These are phyloP conservation scores for Tetrahymena malaccensis DNA, from an alignment of 73 alveolate species.

Conservation along the genomic window DNA sequence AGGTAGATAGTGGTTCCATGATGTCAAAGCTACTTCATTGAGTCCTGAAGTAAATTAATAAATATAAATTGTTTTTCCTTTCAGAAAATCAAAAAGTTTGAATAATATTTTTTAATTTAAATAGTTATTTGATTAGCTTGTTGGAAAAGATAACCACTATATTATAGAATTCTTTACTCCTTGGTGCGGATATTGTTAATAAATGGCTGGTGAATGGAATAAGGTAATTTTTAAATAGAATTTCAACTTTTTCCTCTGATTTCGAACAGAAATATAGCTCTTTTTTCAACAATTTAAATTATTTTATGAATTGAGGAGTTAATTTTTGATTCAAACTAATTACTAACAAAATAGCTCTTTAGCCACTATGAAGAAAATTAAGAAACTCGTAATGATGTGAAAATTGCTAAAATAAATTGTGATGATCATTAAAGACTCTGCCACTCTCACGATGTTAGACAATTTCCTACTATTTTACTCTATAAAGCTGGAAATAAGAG, in stretches of 20 bases:
- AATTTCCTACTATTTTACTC: not conserved
- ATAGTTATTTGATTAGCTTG: not conserved
- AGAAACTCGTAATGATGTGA: not conserved
- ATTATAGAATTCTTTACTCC: not conserved
- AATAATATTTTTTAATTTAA: not conserved
- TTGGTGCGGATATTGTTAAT: not conserved
- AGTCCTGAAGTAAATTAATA: not conserved
- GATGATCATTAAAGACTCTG: not conserved
- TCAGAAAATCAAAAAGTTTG: too few species aligned
- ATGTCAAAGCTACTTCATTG: not conserved
- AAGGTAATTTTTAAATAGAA: not conserved
- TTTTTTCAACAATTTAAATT: not conserved
- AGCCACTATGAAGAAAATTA: not conserved
- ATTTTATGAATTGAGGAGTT: not conserved
- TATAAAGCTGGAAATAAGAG: not conserved
- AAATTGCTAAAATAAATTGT: not conserved
- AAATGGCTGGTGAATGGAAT: not conserved
- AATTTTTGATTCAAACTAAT: not conserved
- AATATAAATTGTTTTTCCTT: not conserved
- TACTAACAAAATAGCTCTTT: not conserved
- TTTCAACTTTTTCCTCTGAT: not conserved
- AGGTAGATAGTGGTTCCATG: not conserved
- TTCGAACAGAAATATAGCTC: not conserved
- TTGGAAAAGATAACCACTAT: not conserved
- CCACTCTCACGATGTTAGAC: not conserved